Evolutionary conservation across 805 yeast genomes (phyloP), one percentile per base, ranked within the genome.

Genomic region (Yarrowia sp.): DNA sequence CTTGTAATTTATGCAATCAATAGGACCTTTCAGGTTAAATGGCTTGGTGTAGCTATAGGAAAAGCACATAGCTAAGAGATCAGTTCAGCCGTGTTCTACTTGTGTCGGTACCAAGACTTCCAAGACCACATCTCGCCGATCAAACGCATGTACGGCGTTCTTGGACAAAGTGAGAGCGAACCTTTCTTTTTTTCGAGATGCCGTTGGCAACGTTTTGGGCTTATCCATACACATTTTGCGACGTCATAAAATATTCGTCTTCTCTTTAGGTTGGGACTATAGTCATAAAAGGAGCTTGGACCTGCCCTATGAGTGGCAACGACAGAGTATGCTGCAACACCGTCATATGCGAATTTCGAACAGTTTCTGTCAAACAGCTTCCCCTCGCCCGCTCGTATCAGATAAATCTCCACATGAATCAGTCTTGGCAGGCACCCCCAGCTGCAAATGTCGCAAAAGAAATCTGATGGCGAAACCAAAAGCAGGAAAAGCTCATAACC

Each of bases 351-450:
- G 30, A 24, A 24, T 5, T 24, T 24, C 30, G 30, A 7, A 24
- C 30, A 24, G 30, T 24, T 24, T 24, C 30, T 5, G 30, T 24
- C 3, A 4, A 24, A 24, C 30, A 24, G 6, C 30, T 24, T 24
- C 30, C 30, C 30, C 30, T 24, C 30, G 30, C 30, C 30, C 30
- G 30, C 6, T 24, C 30, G 30, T 4, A 24, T 2, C 30, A 24
- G 30, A 24, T 24, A 24, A 24, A 7, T 24, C 30, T 24, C 30
- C 30, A 24, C 30, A 5, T 24, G 30, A 24, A 24, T 24, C 30
- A 24, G 30, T 30, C 53, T 50, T 50, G 56, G 56, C 56, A 50
- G 56, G 42, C 56, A 36, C 38, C 55, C 34, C 40, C 55, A 52
- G 30, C 30, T 24, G 30, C 30, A 47, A 52, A 52, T 36, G n/a